Conservation (phyloP, 106 monocot genomes). For the Apostasia shenzhenica region DNA sequence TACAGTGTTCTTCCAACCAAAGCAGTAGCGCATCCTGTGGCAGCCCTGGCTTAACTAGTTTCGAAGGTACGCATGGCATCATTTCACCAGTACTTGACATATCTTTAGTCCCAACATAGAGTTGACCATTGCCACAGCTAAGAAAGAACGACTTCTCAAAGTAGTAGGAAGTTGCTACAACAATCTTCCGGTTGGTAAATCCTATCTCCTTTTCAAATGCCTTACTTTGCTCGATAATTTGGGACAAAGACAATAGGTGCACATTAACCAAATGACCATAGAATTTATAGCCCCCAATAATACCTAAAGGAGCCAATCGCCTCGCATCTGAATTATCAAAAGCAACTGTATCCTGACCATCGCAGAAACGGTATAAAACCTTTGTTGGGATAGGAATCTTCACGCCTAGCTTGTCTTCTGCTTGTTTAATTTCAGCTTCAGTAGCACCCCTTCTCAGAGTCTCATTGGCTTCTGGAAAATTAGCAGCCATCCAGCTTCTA, state of each 20-base stretch:
- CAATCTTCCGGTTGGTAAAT: slow-evolving; percentile 23
- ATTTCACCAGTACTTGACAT: slow-evolving; percentile 33
- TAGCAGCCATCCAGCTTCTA: slow-evolving; percentile 48
- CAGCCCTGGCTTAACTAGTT: slow-evolving; percentile 22
- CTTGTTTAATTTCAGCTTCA: slow-evolving; percentile 57
- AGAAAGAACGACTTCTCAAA: slow-evolving; percentile 56
- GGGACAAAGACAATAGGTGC: slow-evolving; percentile 50
- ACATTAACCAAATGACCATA: slow-evolving; percentile 62
- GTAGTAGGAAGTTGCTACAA: slow-evolving; percentile 52
- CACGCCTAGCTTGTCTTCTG: slow-evolving; percentile 49
- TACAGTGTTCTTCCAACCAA: slow-evolving; percentile 90
- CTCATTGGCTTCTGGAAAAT: slow-evolving; percentile 62
- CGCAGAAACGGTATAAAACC: slow-evolving; percentile 60
- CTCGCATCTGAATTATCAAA: neutral
- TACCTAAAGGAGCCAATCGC: slow-evolving; percentile 27
- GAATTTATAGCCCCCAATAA: slow-evolving; percentile 84
- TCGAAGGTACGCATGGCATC: slow-evolving; percentile 78
- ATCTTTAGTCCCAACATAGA: slow-evolving; percentile 71
- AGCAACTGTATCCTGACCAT: slow-evolving; percentile 59
- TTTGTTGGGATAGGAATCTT: slow-evolving; percentile 49
- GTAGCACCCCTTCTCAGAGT: slow-evolving; percentile 80
- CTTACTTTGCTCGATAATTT: slow-evolving; percentile 35
- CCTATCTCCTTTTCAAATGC: slow-evolving; percentile 15
- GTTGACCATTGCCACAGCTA: slow-evolving; percentile 55
- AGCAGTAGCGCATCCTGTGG: slow-evolving; percentile 65